Evolutionary conservation across 2,329 filamentous ascomycete species (phyloP).

Genomic region (Paraphaeosphaeria sporulosa): DNA sequence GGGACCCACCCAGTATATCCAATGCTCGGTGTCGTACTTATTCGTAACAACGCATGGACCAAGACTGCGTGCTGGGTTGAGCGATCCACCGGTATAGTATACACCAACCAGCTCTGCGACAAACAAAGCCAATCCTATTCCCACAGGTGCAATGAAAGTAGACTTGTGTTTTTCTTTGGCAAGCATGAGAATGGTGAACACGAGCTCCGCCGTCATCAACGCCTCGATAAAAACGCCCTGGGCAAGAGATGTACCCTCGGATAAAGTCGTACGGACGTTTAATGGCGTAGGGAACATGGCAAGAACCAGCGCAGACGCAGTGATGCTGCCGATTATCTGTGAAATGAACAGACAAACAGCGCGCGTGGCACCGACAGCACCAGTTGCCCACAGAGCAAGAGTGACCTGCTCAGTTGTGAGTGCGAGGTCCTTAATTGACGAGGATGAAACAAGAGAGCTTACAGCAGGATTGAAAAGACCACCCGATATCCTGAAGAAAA

Average conservation of each 20-base stretch:
- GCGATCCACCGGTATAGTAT: conserved; percentile 55
- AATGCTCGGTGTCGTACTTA: conserved; percentile 54
- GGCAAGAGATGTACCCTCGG: conserved; percentile 44
- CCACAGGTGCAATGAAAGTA: conserved; percentile 74
- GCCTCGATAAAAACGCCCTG: conserved; percentile 48
- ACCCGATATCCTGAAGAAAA: conserved; percentile 34
- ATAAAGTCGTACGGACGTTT: conserved; percentile 51
- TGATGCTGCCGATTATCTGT: conserved; percentile 17
- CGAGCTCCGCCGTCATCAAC: conserved; percentile 45
- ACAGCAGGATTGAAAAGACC: conserved; percentile 20
- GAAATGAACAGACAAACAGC: neutral
- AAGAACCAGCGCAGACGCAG: conserved; percentile 19
- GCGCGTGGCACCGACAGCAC: conserved; percentile 1
- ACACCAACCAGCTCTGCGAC: conserved; percentile 63
- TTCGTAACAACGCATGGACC: conserved; percentile 54
- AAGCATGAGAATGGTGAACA: conserved; percentile 62
- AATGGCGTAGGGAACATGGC: conserved; percentile 50
- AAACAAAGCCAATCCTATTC: conserved; percentile 76
- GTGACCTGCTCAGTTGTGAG: neutral
- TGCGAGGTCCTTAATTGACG: neutral
- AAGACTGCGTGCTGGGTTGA: conserved; percentile 57
- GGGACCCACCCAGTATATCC: conserved; percentile 61
- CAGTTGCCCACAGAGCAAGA: conserved; percentile 2
- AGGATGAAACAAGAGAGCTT: neutral
- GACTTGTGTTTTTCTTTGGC: conserved; percentile 76